Evolutionary conservation across 2,329 filamentous ascomycete species (phyloP), one percentile per base, ranked within the genome.

Genomic region (Microthyrium microscopicum): DNA sequence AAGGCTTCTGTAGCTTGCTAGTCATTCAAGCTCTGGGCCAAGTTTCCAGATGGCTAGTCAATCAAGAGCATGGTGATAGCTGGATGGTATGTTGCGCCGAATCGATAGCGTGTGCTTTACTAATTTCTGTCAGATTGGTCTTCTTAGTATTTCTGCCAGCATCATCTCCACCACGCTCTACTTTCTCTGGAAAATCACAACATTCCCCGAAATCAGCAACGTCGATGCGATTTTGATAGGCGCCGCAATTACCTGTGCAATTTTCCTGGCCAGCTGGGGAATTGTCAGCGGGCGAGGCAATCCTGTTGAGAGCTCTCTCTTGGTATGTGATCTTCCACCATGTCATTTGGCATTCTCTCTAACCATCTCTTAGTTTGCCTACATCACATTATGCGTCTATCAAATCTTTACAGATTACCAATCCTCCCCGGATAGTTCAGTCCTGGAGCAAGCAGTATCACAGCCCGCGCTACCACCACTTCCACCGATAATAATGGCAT

Each of bases 401-500:
- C 89, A 98, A 56, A 95, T 95, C 54, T 95, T 95, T 56, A 98
- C 89, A 47, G 89, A 98, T 57, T 95, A 95, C 57, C 73, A 87
- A 44, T 84, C 89, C 3, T 85, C 80, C 4, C 56, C 68, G 13
- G 73, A 55, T 11, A 62, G 46, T 24, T 50, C 68, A 19, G 61
- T 66, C 20, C 66, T 72, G 20, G 52, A 54, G 12, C 56, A 64
- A 29, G 57, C 59, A 12, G 58, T 66, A 11, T 50, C 69, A 11
- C 78, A 91, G 39, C 74, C 80, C n/a, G 85, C 92, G 18, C 89
- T 95, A 40, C 89, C 89, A 25, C 89, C 89, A n/a, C 66, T 98
- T 27, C 89, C 89, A 11, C 89, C 89, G 1, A 84, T 95, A 42
- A 87, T 98, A 54, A 95, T 95, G 87, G 89, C 87, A 4, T 94